phyloP scores from a whole-genome alignment of 768 basidiomycete genomes.

The Boletus rubroflammeus region DNA sequence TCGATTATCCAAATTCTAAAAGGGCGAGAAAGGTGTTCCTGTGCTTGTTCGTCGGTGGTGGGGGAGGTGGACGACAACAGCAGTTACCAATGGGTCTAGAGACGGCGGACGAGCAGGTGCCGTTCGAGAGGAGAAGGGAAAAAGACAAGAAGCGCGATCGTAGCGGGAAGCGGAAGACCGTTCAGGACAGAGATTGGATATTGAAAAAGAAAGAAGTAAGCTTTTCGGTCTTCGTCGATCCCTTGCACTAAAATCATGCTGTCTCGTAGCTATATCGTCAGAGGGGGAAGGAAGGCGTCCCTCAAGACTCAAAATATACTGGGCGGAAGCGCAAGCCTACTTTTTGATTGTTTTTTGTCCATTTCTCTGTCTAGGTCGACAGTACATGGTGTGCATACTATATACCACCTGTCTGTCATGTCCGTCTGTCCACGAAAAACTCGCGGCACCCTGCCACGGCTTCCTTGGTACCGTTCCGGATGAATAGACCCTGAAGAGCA shows the following conservation, averaged over 20 bases:
- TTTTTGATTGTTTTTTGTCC: conserved; percentile 48
- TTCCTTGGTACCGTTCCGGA: conserved; percentile 59
- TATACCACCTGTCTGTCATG: conserved; percentile 20
- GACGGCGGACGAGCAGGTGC: conserved; percentile 59
- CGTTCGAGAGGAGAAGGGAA: conserved; percentile 78
- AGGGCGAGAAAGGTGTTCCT: conserved; percentile 95
- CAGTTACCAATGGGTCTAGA: conserved; percentile 77
- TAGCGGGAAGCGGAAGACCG: conserved; percentile 62
- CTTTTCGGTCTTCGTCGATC: background rate
- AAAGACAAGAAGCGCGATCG: conserved; percentile 54
- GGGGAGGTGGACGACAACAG: conserved; percentile 51
- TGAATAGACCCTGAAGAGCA: conserved; percentile 91
- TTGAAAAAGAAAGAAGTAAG: conserved; percentile 92
- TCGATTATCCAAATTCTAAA: conserved; percentile 96
- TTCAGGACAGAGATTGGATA: conserved; percentile 90
- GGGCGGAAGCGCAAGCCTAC: conserved; percentile 80
- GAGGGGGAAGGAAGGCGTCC: conserved; percentile 83
- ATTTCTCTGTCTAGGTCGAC: background rate
- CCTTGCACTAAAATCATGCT: conserved; percentile 1
- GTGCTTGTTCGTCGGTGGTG: conserved; percentile 86
- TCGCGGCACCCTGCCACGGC: conserved; percentile 52
- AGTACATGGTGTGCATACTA: conserved; percentile 5
- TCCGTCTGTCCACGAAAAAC: conserved; percentile 33
- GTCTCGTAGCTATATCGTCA: conserved; percentile 66
- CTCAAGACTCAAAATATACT: conserved; percentile 84